Base-by-base conservation (phyloP, 768 basidiomycete genomes). In the Pisolithus tinctorius region DNA sequence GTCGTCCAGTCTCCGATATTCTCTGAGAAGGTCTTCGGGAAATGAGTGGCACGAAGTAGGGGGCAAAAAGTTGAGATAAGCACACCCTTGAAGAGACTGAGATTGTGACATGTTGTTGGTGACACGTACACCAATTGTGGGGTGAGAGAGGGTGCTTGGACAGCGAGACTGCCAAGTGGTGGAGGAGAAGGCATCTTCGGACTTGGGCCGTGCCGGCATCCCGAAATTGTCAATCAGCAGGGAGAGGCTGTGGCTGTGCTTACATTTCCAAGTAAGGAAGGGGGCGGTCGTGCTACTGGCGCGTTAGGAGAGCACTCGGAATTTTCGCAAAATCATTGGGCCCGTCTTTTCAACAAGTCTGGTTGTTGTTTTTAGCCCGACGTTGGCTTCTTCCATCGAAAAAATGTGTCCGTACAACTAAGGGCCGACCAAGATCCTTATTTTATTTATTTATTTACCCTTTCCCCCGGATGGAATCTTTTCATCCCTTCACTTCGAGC, bases 1-100 rank as follows among this genome's bases (percentile, higher is more conserved):
- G 61, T 93, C 89, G 68, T 93, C 89, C 13, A 92, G 71, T 58
- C 74, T 80, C 60, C 89, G 77, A 66, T 91, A 92, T 67, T 92
- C 88, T 62, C 75, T 82, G 65, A 93, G 73, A 60, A 92, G 80
- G 54, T 89, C 90, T 93, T 63, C 45, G 45, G 52, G 56, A 56
- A 39, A 41, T 60, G 50, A 65, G 58, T 42, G 43, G 49, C 52
- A 45, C 23, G 36, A 42, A 29, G 44, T 37, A 26, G 20, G n/a
- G 37, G 17, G 20, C 20, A 45, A 14, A 47, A 1, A 10, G 36
- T 20, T 41, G 37, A 51, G 34, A 49, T 48, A 52, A 52, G 44
- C 48, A 34, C 44, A 47, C 60, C 83, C 84, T 90, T 92, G 76
- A 91, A 92, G 6, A 87, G 56, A 13, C 82, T 83, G 29, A 90